These are phyloP conservation scores for Botryotinia calthae DNA, from an alignment of 2,329 filamentous ascomycete genomes.

Conservation along the genomic window DNA sequence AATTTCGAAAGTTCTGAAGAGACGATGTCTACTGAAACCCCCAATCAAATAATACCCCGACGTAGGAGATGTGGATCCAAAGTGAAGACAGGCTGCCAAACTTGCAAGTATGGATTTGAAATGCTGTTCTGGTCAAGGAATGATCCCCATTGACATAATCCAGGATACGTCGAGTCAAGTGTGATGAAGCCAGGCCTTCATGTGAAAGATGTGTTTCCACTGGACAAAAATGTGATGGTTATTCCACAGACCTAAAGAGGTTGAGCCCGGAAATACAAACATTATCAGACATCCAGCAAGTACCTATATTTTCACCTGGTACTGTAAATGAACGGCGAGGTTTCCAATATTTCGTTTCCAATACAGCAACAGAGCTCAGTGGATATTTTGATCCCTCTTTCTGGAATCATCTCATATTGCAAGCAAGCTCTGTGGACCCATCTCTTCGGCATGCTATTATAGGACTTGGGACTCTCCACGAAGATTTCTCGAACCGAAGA, in stretches of 20 bases:
- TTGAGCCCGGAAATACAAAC: conserved; percentile 12
- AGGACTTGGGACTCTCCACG: conserved; percentile 35
- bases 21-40: not conserved
- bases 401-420: conserved; percentile 35
- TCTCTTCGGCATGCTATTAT: conserved; percentile 36
- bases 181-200: conserved; percentile 23
- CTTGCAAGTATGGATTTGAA: conserved; percentile 18
- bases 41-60: not conserved
- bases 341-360: conserved; percentile 33
- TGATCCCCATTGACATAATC: not conserved
- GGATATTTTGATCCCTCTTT: conserved; percentile 34
- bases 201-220: conserved; percentile 23
- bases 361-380: conserved; percentile 32
- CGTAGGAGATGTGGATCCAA: conserved; percentile 11
- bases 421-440: conserved; percentile 31
- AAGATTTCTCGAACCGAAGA: conserved; percentile 31
- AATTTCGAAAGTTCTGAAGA: not conserved
- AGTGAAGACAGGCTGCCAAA: conserved; percentile 20
- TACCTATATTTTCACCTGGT: conserved; percentile 29
- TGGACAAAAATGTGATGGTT: conserved; percentile 23
- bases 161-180: conserved; percentile 25
- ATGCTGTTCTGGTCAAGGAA: not conserved
- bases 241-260: conserved; percentile 4
- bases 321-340: conserved; percentile 31
- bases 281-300: conserved; percentile 24